These are phyloP conservation scores for Pulveroboletus ravenelii DNA, from an alignment of 768 basidiomycete species.

Conservation along the genomic window DNA sequence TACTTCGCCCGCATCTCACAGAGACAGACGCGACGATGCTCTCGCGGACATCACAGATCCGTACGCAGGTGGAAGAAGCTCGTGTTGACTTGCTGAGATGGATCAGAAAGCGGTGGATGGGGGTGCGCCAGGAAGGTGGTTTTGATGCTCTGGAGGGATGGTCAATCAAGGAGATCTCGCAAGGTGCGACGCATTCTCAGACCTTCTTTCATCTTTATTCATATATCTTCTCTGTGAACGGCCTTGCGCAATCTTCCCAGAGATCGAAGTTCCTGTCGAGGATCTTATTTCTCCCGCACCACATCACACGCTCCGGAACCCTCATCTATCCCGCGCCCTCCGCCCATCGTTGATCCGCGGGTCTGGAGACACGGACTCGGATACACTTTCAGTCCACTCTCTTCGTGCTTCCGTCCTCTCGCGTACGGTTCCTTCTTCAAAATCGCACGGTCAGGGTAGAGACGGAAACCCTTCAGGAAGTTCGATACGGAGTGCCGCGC, in stretches of 20 bases:
- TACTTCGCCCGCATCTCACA: conserved; percentile 62
- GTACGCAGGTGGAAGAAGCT: conserved; percentile 69
- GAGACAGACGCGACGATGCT: conserved; percentile 60
- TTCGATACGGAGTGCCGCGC: conserved; percentile 45
- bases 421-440: conserved; percentile 24
- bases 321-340: conserved; percentile 25
- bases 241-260: conserved; percentile 34
- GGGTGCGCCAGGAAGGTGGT: conserved; percentile 68
- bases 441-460: conserved; percentile 21
- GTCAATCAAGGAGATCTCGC: conserved; percentile 79
- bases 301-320: conserved; percentile 20
- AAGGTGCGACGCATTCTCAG: conserved; percentile 18
- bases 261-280: conserved; percentile 74
- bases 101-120: conserved; percentile 75
- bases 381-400: conserved; percentile 43
- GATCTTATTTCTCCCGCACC: conserved; percentile 58
- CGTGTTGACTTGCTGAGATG: conserved; percentile 45
- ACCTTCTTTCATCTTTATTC: background rate
- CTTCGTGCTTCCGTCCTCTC: conserved; percentile 42
- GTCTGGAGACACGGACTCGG: conserved; percentile 32
- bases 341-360: conserved; percentile 28
- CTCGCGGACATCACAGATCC: conserved; percentile 62
- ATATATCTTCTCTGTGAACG: background rate
- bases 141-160: conserved; percentile 82
- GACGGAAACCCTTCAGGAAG: conserved; percentile 26